Evolutionary conservation across 768 basidiomycete species (phyloP).

Genomic region (Lactarius vividus): DNA sequence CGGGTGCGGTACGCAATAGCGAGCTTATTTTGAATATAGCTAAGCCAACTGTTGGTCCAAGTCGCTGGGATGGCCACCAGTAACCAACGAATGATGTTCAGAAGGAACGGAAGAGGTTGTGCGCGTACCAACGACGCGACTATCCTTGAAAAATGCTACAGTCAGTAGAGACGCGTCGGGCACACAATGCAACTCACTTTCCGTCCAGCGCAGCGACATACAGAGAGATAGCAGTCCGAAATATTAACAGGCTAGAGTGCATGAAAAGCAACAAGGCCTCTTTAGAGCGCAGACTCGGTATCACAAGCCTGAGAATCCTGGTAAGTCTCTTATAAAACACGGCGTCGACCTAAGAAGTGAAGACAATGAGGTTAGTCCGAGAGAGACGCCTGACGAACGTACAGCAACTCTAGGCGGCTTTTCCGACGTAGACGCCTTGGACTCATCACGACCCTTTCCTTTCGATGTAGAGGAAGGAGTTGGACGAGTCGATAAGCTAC

Average conservation of each 20-base stretch:
- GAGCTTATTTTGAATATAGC: conserved; percentile 91
- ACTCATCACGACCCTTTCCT: conserved; percentile 40
- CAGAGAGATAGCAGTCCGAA: conserved; percentile 86
- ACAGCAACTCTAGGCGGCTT: conserved; percentile 68
- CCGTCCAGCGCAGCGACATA: conserved; percentile 96
- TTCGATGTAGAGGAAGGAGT: conserved; percentile 31
- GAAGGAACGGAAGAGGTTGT: conserved; percentile 70
- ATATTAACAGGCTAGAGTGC: conserved; percentile 86
- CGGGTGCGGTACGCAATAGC: conserved; percentile 86
- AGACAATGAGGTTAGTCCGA: not conserved
- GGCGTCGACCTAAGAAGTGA: conserved; percentile 68
- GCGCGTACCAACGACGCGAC: conserved; percentile 93
- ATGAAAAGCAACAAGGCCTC: conserved; percentile 84
- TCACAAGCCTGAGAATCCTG: conserved; percentile 78
- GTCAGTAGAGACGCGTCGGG: conserved; percentile 9
- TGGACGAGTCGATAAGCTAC: conserved; percentile 50
- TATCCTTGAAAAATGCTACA: conserved; percentile 51
- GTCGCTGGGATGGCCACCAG: conserved; percentile 91
- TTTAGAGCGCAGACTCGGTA: conserved; percentile 80
- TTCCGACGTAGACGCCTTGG: conserved; percentile 34
- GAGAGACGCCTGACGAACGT: conserved; percentile 31
- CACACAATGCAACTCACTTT: conserved; percentile 44
- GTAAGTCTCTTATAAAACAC: conserved; percentile 82
- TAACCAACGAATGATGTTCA: conserved; percentile 87
- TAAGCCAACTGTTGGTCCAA: conserved; percentile 90